phyloP scores from a whole-genome alignment of 352 stramenopile genomes.

The Lagenidium sp. region DNA sequence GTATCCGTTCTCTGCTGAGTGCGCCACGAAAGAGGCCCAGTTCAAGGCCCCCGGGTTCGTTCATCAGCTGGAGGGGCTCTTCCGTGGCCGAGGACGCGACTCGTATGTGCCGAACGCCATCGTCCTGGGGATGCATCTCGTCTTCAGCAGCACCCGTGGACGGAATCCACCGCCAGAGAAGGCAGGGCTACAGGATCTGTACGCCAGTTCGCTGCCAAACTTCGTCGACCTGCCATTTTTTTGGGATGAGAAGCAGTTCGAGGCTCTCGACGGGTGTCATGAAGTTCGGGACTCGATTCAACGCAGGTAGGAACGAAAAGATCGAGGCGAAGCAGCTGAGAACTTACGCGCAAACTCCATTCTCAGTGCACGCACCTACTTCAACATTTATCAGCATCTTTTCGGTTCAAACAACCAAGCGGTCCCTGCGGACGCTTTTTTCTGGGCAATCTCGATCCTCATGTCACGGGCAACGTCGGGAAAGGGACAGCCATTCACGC shows the following conservation, averaged over 20 bases:
- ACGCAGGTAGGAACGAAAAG: conserved; percentile 39
- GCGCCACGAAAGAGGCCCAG: conserved; percentile 45
- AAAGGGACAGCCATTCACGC: conserved; percentile 60
- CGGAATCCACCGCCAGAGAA: conserved; percentile 27
- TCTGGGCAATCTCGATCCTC: conserved; percentile 74
- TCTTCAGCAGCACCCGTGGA: conserved; percentile 29
- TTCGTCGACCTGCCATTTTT: conserved; percentile 59
- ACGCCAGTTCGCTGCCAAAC: conserved; percentile 43
- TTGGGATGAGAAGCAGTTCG: conserved; percentile 51
- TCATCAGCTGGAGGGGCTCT: conserved; percentile 35
- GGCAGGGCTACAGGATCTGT: conserved; percentile 35
- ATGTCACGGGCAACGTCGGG: conserved; percentile 77
- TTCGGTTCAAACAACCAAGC: conserved; percentile 47
- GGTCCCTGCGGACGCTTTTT: conserved; percentile 51
- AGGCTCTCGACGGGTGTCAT: conserved; percentile 50
- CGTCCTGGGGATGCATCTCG: conserved; percentile 57
- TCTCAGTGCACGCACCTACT: conserved; percentile 46
- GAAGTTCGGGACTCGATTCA: conserved; percentile 49
- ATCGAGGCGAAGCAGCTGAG: background rate
- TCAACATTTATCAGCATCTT: conserved; percentile 57
- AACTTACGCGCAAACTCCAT: background rate
- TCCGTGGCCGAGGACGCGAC: conserved; percentile 18
- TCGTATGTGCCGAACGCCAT: conserved; percentile 56
- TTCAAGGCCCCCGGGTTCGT: conserved; percentile 59
- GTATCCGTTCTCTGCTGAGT: conserved; percentile 71